Evolutionary conservation across 371 early-diverging fungal genomes (phyloP), one percentile per base, ranked within the genome.

Genomic region (Conidiobolus incongruus): DNA sequence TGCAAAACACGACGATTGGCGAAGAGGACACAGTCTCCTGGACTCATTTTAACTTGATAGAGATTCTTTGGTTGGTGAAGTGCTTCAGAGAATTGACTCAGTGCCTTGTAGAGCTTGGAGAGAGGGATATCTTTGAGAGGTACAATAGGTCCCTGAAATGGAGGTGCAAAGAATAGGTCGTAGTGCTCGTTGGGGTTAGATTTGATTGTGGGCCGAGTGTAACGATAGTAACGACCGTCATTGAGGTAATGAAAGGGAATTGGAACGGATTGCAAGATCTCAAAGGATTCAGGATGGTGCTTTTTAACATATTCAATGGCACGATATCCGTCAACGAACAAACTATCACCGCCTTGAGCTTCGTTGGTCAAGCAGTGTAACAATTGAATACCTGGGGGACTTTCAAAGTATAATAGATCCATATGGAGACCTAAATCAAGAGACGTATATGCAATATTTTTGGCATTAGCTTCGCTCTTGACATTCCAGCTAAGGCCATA

Each of bases 401-500:
- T 60, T 50, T 89, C 87, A 56, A 73, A 70, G 51, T 79, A 74
- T 42, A 86, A 61, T 40, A 89, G 61, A 65, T 89, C 90, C 90
- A 88, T 88, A 53, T 89, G 90, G 43, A 83, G 69, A 1, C 83
- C 86, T 12, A 89, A 65, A 48, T 75, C 70, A 23, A 87, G 55
- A 45, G 65, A 62, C 1, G 90, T 87, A 48, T 89, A 89, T 10
- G 90, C 90, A 52, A 89, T 80, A 55, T 89, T 89, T 47, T 70
- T 76, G 13, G 84, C 74, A 35, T 81, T 59, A 2, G 75, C 75
- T 6, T 75, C 63, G 29, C 70, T 77, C 52, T 73, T 75, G 29
- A 89, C 90, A 59, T 89, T 74, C 72, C 81, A 87, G 30, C 70
- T 68, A 11, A 59, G 51, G 4, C 88, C 88, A 59, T 89, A 89